These are phyloP conservation scores for Pseudevernia furfuracea DNA, from an alignment of 495 filamentous ascomycete genomes.

Conservation along the genomic window DNA sequence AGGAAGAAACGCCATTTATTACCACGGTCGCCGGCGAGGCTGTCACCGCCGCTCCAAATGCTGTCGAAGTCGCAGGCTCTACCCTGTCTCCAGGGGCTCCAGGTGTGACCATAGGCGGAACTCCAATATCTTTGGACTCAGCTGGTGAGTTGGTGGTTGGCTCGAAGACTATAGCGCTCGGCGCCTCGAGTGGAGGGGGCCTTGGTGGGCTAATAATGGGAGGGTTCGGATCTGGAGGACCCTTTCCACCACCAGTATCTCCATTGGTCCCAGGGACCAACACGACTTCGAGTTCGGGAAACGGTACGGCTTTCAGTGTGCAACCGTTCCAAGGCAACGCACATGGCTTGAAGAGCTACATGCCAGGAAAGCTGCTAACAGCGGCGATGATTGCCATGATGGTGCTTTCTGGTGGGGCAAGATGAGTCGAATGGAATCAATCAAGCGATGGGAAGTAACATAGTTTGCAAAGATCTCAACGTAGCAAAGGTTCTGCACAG, in stretches of 20 bases:
- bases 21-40: conserved; percentile 6
- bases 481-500: too few relatives aligned
- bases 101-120: conserved; percentile 1
- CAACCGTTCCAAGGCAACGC: background rate
- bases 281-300: background rate
- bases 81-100: conserved; percentile 1
- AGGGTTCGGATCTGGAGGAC: background rate
- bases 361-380: background rate
- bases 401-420: background rate
- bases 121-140: background rate
- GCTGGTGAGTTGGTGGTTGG: background rate
- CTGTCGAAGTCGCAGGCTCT: background rate
- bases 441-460: too few relatives aligned
- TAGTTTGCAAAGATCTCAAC: too few relatives aligned
- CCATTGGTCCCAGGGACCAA: too few relatives aligned
- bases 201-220: background rate
- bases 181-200: background rate
- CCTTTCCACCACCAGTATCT: background rate
- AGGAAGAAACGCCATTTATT: background rate
- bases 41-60: conserved; percentile 1
- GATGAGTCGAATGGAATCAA: too few relatives aligned
- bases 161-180: background rate
- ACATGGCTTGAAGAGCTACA: background rate
- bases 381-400: background rate
- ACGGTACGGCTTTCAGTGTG: background rate